phyloP scores from a whole-genome alignment of 164 flowering plant species.

The Euptelea pleiosperma region DNA sequence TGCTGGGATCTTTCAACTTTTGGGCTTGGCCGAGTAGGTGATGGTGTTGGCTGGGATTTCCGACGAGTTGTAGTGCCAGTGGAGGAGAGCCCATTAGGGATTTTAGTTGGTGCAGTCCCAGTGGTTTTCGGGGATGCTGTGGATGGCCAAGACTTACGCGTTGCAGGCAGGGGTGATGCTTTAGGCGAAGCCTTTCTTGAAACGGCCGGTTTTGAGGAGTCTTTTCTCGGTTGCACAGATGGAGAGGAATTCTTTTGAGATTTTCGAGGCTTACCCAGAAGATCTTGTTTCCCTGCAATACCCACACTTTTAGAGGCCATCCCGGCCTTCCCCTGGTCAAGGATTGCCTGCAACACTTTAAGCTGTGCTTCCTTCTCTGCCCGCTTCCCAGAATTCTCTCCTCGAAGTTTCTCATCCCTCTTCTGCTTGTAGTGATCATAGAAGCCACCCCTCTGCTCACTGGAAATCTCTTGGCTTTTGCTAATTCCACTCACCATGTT shows the following conservation, averaged over 20 bases:
- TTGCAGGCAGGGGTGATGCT: constrained; percentile 55
- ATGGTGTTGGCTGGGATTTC: constrained; percentile 39
- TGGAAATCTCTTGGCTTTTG: constrained; percentile 29
- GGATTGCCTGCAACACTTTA: constrained; percentile 45
- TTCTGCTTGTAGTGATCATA: constrained; percentile 64
- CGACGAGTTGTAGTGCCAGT: constrained; percentile 39
- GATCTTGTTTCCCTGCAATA: constrained; percentile 28
- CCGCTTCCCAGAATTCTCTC: constrained; percentile 48
- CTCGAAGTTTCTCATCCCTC: constrained; percentile 62
- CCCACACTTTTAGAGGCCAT: constrained; percentile 33
- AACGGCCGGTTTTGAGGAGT: constrained; percentile 41
- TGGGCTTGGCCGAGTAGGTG: constrained; percentile 36
- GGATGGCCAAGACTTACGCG: constrained; percentile 78
- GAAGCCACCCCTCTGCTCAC: constrained; percentile 49
- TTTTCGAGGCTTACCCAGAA: constrained; percentile 33
- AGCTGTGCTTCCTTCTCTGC: constrained; percentile 57
- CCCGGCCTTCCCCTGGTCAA: constrained; percentile 51
- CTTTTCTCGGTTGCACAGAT: constrained; percentile 43
- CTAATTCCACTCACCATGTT: constrained; percentile 21
- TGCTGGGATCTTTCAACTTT: constrained; percentile 42
- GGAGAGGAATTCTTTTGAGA: constrained; percentile 32
- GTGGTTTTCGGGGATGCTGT: constrained; percentile 47
- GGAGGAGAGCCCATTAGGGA: constrained; percentile 30
- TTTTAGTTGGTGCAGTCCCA: constrained; percentile 42
- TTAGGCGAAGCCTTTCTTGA: constrained; percentile 45